Evolutionary conservation across 495 filamentous ascomycete species (phyloP).

Genomic region (Cercophora newfieldiana): DNA sequence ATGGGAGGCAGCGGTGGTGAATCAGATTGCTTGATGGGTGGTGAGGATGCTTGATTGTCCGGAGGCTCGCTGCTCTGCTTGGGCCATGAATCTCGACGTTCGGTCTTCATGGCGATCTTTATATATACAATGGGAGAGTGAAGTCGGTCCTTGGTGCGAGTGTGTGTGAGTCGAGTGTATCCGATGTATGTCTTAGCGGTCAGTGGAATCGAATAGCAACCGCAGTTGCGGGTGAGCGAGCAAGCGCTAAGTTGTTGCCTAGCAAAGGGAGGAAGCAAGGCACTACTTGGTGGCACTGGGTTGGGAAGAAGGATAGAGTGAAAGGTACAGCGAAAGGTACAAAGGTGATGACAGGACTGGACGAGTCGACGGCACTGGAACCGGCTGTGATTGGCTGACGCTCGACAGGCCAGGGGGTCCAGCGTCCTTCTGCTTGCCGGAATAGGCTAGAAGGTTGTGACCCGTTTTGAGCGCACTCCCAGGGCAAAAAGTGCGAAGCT

Average conservation of each 20-base stretch:
- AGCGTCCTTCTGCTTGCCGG: neutral
- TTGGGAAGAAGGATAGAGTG: neutral
- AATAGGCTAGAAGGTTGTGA: constrained; percentile 1
- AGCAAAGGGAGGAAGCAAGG: neutral
- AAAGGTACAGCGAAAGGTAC: neutral
- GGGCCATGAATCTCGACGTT: constrained; percentile 17
- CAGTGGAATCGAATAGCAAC: neutral
- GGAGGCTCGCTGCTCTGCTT: constrained; percentile 3
- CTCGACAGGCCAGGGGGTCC: neutral
- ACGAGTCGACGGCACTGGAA: neutral
- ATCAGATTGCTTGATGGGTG: constrained; percentile 16
- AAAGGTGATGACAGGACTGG: neutral
- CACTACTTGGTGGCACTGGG: neutral
- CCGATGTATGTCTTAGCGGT: too few relatives aligned
- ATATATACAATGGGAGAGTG: neutral
- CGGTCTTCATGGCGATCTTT: constrained; percentile 17
- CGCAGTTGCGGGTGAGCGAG: neutral
- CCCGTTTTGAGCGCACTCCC: neutral
- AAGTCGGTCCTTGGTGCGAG: neutral
- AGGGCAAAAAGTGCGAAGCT: neutral
- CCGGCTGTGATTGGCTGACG: neutral
- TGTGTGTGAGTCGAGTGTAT: neutral
- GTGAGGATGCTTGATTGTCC: constrained; percentile 1
- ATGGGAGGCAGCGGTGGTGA: constrained; percentile 8
- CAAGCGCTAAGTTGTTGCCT: neutral